Percentiles rank a stretch among this genome's conserved stretches.
phyloP scores from a whole-genome alignment of 495 filamentous ascomycete genomes.

The Letharia columbiana region DNA sequence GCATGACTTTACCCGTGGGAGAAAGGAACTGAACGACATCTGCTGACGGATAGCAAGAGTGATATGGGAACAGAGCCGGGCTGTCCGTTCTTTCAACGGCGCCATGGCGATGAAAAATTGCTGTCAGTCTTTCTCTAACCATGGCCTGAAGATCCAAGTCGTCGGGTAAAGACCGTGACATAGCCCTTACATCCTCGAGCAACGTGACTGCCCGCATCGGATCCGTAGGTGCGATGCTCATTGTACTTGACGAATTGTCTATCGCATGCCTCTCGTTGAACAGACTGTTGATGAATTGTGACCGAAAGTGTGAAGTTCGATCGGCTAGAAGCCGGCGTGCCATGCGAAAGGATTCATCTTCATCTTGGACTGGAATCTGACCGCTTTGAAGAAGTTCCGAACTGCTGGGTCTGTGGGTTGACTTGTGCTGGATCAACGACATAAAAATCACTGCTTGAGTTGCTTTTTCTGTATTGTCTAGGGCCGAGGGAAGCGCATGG shows the following conservation, averaged over 20 bases:
- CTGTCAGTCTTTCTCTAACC: conserved; percentile 64
- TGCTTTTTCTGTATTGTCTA: conserved; percentile 63
- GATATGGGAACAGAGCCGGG: conserved; percentile 70
- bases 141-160: conserved; percentile 63
- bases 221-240: neutral
- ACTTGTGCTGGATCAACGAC: conserved; percentile 70
- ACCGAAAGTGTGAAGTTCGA: conserved; percentile 76
- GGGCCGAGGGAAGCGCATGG: conserved; percentile 61
- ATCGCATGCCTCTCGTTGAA: conserved; percentile 7
- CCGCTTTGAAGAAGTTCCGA: conserved; percentile 78
- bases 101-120: conserved; percentile 84
- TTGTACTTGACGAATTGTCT: neutral
- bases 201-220: conserved; percentile 18
- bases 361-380: conserved; percentile 79
- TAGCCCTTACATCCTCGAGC: conserved; percentile 20
- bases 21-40: conserved; percentile 71
- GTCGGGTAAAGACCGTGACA: conserved; percentile 30
- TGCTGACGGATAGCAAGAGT: conserved; percentile 54
- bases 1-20: conserved; percentile 71
- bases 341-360: conserved; percentile 80
- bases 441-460: conserved; percentile 68
- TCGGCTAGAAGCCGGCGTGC: conserved; percentile 74
- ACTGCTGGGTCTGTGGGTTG: conserved; percentile 75
- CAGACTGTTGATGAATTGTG: conserved; percentile 66
- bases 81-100: conserved; percentile 67